phyloP scores from a whole-genome alignment of 768 basidiomycete species.

The Podaxis pistillaris region DNA sequence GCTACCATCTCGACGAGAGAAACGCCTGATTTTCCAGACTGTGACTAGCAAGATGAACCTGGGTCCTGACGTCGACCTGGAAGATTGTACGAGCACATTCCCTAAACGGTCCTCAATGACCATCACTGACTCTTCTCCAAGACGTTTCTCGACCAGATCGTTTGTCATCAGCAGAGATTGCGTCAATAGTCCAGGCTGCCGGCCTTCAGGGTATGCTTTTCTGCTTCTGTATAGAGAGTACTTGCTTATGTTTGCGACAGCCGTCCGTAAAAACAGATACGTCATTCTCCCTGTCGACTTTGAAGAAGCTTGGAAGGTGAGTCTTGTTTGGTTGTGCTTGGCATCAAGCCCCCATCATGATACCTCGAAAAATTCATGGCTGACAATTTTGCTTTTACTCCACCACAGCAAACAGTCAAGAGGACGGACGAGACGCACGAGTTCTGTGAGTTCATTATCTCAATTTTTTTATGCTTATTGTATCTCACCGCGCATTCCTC shows the following conservation, averaged over 20 bases:
- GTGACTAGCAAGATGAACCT: constrained; percentile 98
- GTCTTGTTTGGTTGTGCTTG: constrained; percentile 60
- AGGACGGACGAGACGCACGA: constrained; percentile 94
- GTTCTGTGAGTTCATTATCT: constrained; percentile 67
- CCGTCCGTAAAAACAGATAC: constrained; percentile 98
- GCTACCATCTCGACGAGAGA: constrained; percentile 88
- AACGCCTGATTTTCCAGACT: constrained; percentile 97
- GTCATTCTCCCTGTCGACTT: constrained; percentile 96
- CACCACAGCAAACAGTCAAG: constrained; percentile 90
- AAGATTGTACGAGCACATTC: constrained; percentile 74
- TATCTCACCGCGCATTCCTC: constrained; percentile 13
- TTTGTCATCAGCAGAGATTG: constrained; percentile 92
- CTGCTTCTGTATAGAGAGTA: background rate
- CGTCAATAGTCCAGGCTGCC: constrained; percentile 94
- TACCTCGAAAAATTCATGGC: constrained; percentile 22
- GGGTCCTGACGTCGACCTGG: constrained; percentile 94
- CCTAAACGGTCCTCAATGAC: background rate
- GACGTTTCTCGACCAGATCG: constrained; percentile 97
- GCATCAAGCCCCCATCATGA: constrained; percentile 20
- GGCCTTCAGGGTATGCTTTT: constrained; percentile 82
- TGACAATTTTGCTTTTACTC: constrained; percentile 30
- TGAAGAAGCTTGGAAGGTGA: constrained; percentile 98
- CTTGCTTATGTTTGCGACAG: constrained; percentile 34
- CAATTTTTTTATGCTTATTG: background rate
- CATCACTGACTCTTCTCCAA: constrained; percentile 30